Percentiles rank a stretch among this genome's conserved stretches.
Evolutionary conservation across 2,329 filamentous ascomycete species (phyloP).

Genomic region (Hypoxylon sp.): DNA sequence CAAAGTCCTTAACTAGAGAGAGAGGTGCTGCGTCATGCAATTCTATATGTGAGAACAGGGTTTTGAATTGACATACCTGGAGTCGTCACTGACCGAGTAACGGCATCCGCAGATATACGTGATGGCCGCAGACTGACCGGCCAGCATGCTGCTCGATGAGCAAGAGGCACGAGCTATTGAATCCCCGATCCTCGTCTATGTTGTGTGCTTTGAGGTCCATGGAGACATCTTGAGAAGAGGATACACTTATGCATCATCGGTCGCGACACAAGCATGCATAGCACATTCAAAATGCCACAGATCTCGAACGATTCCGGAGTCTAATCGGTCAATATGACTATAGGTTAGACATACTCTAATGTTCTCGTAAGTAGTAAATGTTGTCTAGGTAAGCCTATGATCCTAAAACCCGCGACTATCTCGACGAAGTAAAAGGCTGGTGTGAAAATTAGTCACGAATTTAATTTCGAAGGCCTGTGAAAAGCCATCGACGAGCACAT

Average conservation of each 20-base stretch:
- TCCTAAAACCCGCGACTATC: not conserved
- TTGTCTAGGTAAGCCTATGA: not conserved
- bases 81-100: constrained; percentile 5
- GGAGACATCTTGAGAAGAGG: not conserved
- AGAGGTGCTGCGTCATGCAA: constrained; percentile 8
- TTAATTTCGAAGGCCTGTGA: not conserved
- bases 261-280: constrained; percentile 29
- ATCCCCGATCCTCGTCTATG: constrained; percentile 4
- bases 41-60: not conserved
- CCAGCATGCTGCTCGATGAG: constrained; percentile 15
- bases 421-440: constrained; percentile 1
- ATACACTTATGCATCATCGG: constrained; percentile 12
- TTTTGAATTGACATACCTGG: constrained; percentile 7
- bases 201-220: constrained; percentile 16
- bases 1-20: constrained; percentile 3
- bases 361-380: not conserved
- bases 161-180: not conserved
- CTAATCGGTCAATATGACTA: constrained; percentile 8
- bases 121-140: constrained; percentile 10
- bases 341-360: not conserved
- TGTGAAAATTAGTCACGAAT: constrained; percentile 3
- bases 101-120: not conserved
- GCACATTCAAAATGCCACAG: constrained; percentile 11
- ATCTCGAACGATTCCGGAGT: constrained; percentile 3
- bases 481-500: not conserved